phyloP scores from a whole-genome alignment of 495 filamentous ascomycete genomes.

The Immersiella caudata region DNA sequence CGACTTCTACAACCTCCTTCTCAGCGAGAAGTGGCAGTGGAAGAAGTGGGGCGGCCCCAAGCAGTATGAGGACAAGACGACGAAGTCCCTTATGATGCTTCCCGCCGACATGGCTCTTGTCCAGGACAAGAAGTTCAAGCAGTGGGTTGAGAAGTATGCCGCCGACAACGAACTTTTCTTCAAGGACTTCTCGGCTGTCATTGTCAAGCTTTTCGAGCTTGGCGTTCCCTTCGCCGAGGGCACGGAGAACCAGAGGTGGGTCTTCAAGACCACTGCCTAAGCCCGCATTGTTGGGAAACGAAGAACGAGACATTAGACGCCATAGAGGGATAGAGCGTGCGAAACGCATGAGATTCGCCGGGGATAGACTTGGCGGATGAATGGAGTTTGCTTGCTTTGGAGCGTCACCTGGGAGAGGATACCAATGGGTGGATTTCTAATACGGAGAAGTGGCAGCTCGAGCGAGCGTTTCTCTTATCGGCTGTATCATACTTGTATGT shows the following conservation, averaged over 20 bases:
- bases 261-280: slow-evolving; percentile 67
- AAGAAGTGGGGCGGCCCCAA: slow-evolving; percentile 92
- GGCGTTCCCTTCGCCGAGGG: slow-evolving; percentile 83
- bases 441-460: background rate
- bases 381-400: slow-evolving; percentile 8
- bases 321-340: slow-evolving; percentile 13
- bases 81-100: slow-evolving; percentile 94
- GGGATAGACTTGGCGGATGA: slow-evolving; percentile 4
- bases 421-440: background rate
- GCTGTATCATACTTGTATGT: background rate
- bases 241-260: slow-evolving; percentile 65
- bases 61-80: slow-evolving; percentile 79
- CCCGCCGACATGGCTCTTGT: slow-evolving; percentile 87
- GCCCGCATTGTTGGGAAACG: background rate
- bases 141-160: slow-evolving; percentile 84
- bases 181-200: slow-evolving; percentile 82
- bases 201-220: slow-evolving; percentile 85
- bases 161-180: slow-evolving; percentile 92
- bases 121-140: slow-evolving; percentile 85
- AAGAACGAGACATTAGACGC: background rate
- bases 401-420: background rate
- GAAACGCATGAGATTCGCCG: background rate
- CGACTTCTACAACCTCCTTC: slow-evolving; percentile 85
- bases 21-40: slow-evolving; percentile 89
- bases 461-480: background rate